A percentile compares a stretch with the other conserved stretches of the same genome.
phyloP scores from a whole-genome alignment of 805 yeast species.

The Zygosaccharomyces rouxii region DNA sequence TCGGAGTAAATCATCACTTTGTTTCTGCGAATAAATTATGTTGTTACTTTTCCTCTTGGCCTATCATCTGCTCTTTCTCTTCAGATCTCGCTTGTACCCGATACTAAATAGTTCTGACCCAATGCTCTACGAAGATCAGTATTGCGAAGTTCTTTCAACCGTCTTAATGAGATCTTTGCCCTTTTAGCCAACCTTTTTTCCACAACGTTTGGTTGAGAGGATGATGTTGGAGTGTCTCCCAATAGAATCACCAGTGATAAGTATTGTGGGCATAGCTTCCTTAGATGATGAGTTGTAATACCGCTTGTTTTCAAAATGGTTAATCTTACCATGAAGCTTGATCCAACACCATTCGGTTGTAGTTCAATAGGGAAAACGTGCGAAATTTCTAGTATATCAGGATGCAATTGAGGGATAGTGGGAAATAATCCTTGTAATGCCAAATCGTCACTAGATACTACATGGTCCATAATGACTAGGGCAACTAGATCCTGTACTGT shows the following conservation, averaged over 20 bases:
- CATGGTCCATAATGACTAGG: slow-evolving; percentile 24
- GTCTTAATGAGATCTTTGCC: not conserved
- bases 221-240: not conserved
- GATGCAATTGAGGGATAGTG: slow-evolving; percentile 10
- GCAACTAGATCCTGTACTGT: slow-evolving; percentile 23
- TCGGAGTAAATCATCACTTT: too few species aligned
- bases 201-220: not conserved
- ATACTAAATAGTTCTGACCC: slow-evolving; percentile 27
- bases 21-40: too few species aligned
- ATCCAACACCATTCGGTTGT: not conserved
- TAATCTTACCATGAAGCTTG: slow-evolving; percentile 10
- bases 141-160: slow-evolving; percentile 17
- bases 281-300: slow-evolving; percentile 19
- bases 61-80: not conserved
- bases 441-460: slow-evolving; percentile 23
- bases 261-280: slow-evolving; percentile 13
- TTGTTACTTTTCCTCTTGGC: not conserved
- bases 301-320: slow-evolving; percentile 18
- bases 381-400: slow-evolving; percentile 22
- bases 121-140: slow-evolving; percentile 29
- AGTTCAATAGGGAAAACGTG: slow-evolving; percentile 20
- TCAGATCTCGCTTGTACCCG: not conserved
- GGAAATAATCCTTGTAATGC: slow-evolving; percentile 25
- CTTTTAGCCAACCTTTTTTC: slow-evolving; percentile 1
- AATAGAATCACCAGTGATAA: slow-evolving; percentile 16